Base-by-base conservation (phyloP, 208 protist species). In the Crithidia thermophila region DNA sequence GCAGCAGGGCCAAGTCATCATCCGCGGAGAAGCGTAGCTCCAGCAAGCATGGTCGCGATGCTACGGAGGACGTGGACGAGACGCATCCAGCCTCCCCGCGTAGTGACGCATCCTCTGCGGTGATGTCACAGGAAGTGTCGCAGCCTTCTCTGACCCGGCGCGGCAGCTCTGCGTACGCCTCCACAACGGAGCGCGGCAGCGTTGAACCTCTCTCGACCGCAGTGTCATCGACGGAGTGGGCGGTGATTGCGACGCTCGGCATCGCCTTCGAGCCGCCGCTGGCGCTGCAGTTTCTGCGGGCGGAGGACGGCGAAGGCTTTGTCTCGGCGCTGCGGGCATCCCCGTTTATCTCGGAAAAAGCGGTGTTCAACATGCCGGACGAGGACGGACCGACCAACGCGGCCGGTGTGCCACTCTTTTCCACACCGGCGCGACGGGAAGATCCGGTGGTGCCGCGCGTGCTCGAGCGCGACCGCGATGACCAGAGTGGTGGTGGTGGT, bases 211-310 rank as follows among this genome's bases (percentile, higher is more conserved):
- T 40, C 10, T 10, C 46, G 14, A 9, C 55, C 11, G 14, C 30
- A 28, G 20, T 18, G 23, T 10, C 11, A 8, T 23, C 49, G 25
- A 10, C 4, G 20, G 9, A 9, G 40, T 63, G 47, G 52, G 58
- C 57, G 7, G 55, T 65, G 13, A 59, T 81, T 25, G 68, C 57
- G 10, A 72, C 75, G 0, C 40, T 81, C 33, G 66, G 68, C 43
- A 61, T 81, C 25, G 50, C 43, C 10, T 43, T 52, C 3, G 76
- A 81, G 65, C 30, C 67, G 1, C 53, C 64, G 30, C 76, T 81
- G 45, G 76, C 65, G 20, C 56, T 81, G 30, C 68, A 75, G 39
- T 65, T 81, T 16, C 43, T 42, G 23, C 55, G 14, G 33, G 36
- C 21, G 20, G 57, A 68, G 3, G 74, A 80, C 16, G 74, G 67